Percentiles rank a stretch among this genome's conserved stretches.
phyloP scores from a whole-genome alignment of 352 stramenopile genomes.

The Globisporangium alternatum region DNA sequence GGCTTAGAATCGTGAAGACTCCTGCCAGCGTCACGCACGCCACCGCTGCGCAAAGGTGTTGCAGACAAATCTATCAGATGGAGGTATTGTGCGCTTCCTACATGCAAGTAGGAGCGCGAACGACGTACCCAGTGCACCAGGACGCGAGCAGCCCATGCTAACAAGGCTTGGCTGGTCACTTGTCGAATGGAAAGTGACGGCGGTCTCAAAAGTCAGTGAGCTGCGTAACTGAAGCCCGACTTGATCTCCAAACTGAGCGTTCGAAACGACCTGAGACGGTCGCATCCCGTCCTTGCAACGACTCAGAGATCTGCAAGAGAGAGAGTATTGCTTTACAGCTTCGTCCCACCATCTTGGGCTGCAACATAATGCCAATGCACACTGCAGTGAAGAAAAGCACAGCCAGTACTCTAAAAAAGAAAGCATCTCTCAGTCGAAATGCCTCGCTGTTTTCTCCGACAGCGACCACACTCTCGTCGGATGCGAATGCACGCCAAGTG shows the following conservation, averaged over 20 bases:
- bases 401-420: slow-evolving; percentile 5
- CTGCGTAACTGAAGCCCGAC: neutral
- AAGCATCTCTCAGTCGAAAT: neutral
- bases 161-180: neutral
- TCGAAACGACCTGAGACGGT: neutral
- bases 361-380: neutral
- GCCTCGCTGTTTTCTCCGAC: neutral
- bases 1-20: slow-evolving; percentile 29
- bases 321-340: too few relatives aligned
- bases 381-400: slow-evolving; percentile 15
- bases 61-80: too few relatives aligned
- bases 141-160: slow-evolving; percentile 48
- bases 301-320: too few relatives aligned
- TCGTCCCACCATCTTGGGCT: too few relatives aligned
- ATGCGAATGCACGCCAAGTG: slow-evolving; percentile 44
- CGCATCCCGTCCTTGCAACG: too few relatives aligned
- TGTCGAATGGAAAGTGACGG: neutral
- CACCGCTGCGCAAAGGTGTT: slow-evolving; percentile 33
- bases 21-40: slow-evolving; percentile 29
- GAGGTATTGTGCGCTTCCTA: too few relatives aligned
- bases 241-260: neutral
- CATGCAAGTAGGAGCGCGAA: too few relatives aligned
- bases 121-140: slow-evolving; percentile 42
- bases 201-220: neutral
- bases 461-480: slow-evolving; percentile 22